Evolutionary conservation across 805 yeast species (phyloP), one percentile per base, ranked within the genome.

Genomic region (Ogataea populi-albae): DNA sequence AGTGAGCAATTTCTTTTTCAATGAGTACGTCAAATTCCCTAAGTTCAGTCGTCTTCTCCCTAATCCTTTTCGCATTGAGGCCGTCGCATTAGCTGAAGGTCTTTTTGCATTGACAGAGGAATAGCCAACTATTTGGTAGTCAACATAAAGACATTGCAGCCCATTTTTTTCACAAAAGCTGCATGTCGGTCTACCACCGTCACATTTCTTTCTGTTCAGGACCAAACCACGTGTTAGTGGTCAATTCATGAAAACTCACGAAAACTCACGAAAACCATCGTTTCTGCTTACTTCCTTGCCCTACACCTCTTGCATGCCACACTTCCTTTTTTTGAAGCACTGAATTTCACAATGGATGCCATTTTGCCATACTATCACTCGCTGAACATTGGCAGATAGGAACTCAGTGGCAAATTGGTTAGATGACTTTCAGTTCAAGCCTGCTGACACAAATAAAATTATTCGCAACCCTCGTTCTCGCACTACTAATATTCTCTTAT

Each of bases 181-280:
- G 23, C 40, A 36, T 10, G 32, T 19, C 8, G 35, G 40, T 23
- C 28, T 25, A 6, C 30, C 8, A 17, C 18, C 35, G 20, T 36
- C 40, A 16, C 40, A 36, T 16, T 36, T 36, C 20, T 36, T 36
- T 16, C 40, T 36, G 9, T 30, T 15, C 14, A 11, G 28, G 8
- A 25, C 8, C 10, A 16, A 10, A 8, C 9, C 14, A 25, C 10
- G 19, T 11, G 24, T 25, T 14, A 26, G 37, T n/a, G n/a, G n/a
- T n/a, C n/a, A 10, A 11, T n/a, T 12, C 22, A 12, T n/a, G 12
- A n/a, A n/a, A n/a, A n/a, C n/a, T n/a, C n/a, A n/a, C 4, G n/a
- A 14, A 4, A 16, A 15, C 15, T 19, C 11, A 3, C 4, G 4
- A 12, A 18, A 10, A 31, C 4, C 12, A 9, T 14, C 12, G 8